phyloP scores from a whole-genome alignment of 78 protist species.

The Dictyostelium capitatum region DNA sequence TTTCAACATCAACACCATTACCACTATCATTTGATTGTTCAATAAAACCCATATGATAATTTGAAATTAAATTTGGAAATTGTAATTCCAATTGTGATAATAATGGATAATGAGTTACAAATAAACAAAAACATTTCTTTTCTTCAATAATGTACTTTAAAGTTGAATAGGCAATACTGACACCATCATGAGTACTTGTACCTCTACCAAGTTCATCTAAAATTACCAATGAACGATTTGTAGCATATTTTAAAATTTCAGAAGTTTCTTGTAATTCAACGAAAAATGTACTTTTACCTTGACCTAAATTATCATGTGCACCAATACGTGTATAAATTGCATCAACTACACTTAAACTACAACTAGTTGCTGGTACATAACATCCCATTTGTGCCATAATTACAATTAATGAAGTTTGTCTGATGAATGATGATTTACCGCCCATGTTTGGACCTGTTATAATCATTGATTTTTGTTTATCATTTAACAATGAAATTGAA shows the following conservation, averaged over 20 bases:
- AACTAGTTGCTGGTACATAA: constrained; percentile 93
- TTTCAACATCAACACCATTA: not conserved
- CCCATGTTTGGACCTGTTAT: constrained; percentile 98
- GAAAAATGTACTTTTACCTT: constrained; percentile 93
- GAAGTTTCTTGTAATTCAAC: constrained; percentile 94
- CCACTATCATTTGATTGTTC: constrained; percentile 13
- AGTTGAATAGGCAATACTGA: constrained; percentile 92
- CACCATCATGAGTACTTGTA: constrained; percentile 97
- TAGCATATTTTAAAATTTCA: constrained; percentile 79
- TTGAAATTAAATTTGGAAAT: constrained; percentile 45
- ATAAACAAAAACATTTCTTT: constrained; percentile 73
- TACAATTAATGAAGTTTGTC: constrained; percentile 80
- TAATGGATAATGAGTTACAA: constrained; percentile 95
- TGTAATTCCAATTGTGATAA: constrained; percentile 69
- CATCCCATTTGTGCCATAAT: constrained; percentile 96
- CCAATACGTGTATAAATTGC: constrained; percentile 96
- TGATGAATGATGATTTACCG: constrained; percentile 89
- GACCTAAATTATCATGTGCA: constrained; percentile 87
- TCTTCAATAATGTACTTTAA: constrained; percentile 71
- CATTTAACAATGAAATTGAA: constrained; percentile 1
- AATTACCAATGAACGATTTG: constrained; percentile 89
- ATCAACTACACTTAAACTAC: constrained; percentile 81
- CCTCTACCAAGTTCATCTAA: constrained; percentile 98
- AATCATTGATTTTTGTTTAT: constrained; percentile 39
- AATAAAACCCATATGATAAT: constrained; percentile 90